Conservation (phyloP, 345 rosid genomes). For the Boechera retrofracta region DNA sequence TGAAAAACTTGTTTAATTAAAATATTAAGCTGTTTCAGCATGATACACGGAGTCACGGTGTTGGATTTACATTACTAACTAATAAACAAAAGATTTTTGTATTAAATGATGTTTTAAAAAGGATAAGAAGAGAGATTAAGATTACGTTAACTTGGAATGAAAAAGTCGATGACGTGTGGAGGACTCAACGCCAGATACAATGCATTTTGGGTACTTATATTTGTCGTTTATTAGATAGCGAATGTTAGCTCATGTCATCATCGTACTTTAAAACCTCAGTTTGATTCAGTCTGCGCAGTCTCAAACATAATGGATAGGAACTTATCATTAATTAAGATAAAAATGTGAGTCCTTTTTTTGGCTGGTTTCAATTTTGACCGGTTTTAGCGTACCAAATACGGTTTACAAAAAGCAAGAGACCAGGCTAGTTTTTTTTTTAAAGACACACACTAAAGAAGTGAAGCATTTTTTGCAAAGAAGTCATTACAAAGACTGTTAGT, state of each 20-base stretch:
- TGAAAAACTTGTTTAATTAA: slow-evolving; percentile 30
- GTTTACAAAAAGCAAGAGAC: slow-evolving; percentile 17
- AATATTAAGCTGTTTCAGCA: slow-evolving; percentile 15
- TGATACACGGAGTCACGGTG: slow-evolving; percentile 26
- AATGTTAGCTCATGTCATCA: slow-evolving; percentile 42
- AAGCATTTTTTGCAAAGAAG: slow-evolving; percentile 9
- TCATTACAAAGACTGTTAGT: slow-evolving; percentile 45
- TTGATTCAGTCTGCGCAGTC: slow-evolving; percentile 43
- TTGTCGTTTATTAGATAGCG: slow-evolving; percentile 42
- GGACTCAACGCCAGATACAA: slow-evolving; percentile 39
- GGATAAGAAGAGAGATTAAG: slow-evolving; percentile 29
- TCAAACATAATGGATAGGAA: slow-evolving; percentile 8
- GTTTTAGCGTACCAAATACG: slow-evolving; percentile 25
- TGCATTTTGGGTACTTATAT: slow-evolving; percentile 33
- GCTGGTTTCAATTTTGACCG: slow-evolving; percentile 20
- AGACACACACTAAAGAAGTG: slow-evolving; percentile 40
- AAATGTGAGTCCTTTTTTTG: not conserved
- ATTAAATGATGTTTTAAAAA: not conserved
- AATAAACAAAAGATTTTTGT: slow-evolving; percentile 8
- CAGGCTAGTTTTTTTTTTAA: slow-evolving; percentile 10
- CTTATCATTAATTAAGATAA: not conserved
- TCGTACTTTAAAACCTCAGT: slow-evolving; percentile 34
- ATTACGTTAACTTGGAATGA: slow-evolving; percentile 30
- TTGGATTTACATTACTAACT: slow-evolving; percentile 21
- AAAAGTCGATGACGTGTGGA: slow-evolving; percentile 41